Percentiles rank a stretch among this genome's conserved stretches.
phyloP scores from a whole-genome alignment of 2,329 filamentous ascomycete genomes.

The Curvularia spicifera region DNA sequence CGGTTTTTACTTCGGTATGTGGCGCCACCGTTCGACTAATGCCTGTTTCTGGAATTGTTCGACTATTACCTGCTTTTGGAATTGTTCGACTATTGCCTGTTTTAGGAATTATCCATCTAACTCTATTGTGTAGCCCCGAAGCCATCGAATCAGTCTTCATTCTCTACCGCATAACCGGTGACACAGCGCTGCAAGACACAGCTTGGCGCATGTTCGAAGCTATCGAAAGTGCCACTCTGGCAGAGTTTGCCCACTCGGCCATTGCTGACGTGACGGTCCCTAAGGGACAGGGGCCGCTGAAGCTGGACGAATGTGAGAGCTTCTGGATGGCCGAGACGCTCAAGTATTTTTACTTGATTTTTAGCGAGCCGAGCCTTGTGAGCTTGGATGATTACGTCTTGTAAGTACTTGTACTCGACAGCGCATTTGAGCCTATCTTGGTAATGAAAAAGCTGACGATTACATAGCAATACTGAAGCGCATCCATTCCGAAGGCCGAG shows the following conservation, averaged over 20 bases:
- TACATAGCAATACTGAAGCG: slow-evolving; percentile 58
- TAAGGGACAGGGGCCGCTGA: slow-evolving; percentile 31
- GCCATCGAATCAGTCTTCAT: slow-evolving; percentile 89
- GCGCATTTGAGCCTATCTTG: background rate
- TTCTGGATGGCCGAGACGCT: slow-evolving; percentile 92
- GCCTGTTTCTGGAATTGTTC: background rate
- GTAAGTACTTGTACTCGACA: slow-evolving; percentile 26
- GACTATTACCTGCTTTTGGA: background rate
- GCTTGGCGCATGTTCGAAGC: slow-evolving; percentile 86
- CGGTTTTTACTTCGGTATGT: slow-evolving; percentile 52
- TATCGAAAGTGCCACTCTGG: slow-evolving; percentile 70
- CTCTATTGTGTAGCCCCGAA: slow-evolving; percentile 66
- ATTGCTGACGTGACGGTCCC: slow-evolving; percentile 67
- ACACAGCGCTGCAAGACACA: slow-evolving; percentile 74
- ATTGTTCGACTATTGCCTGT: background rate
- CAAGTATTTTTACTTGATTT: slow-evolving; percentile 90
- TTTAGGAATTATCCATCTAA: background rate
- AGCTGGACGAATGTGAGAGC: slow-evolving; percentile 61
- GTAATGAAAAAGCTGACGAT: background rate
- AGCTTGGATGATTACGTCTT: slow-evolving; percentile 73
- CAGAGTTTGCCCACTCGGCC: slow-evolving; percentile 72
- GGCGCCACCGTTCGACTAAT: background rate
- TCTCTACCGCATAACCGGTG: slow-evolving; percentile 88
- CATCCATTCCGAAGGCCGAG: slow-evolving; percentile 56
- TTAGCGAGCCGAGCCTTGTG: slow-evolving; percentile 69